Percentiles rank a stretch among this genome's conserved stretches.
Evolutionary conservation across 306 rosid species (phyloP).

Genomic region (Begonia masoniana): DNA sequence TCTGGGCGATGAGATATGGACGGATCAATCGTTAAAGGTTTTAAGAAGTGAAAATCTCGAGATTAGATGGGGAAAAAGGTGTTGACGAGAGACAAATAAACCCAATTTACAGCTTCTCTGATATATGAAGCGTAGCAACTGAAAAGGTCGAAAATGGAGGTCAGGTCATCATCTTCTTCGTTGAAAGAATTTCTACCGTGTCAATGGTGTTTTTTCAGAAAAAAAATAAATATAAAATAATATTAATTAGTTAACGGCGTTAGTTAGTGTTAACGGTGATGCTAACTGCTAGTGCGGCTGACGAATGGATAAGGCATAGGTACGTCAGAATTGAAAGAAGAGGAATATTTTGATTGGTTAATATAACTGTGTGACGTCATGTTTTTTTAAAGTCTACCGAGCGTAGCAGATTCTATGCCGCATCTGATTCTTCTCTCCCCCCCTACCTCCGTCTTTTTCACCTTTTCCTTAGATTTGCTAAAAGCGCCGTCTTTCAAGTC

Average conservation of each 20-base stretch:
- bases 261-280: neutral
- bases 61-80: neutral
- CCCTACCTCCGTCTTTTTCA: conserved; percentile 15
- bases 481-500: conserved; percentile 42
- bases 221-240: too few species aligned
- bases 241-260: too few species aligned
- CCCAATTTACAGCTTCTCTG: too few species aligned
- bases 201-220: too few species aligned
- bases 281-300: neutral
- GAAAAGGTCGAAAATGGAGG: too few species aligned
- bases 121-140: too few species aligned
- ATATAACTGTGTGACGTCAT: conserved; percentile 12
- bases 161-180: too few species aligned
- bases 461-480: conserved; percentile 3
- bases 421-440: conserved; percentile 14
- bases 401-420: conserved; percentile 26
- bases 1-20: neutral
- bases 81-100: neutral
- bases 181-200: too few species aligned
- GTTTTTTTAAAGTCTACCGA: neutral
- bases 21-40: too few species aligned
- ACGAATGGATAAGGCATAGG: conserved; percentile 9
- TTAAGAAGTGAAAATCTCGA: neutral
- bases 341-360: neutral
- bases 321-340: neutral